Conservation (phyloP, 495 filamentous ascomycete genomes). For the Aspergillus sparsus region DNA sequence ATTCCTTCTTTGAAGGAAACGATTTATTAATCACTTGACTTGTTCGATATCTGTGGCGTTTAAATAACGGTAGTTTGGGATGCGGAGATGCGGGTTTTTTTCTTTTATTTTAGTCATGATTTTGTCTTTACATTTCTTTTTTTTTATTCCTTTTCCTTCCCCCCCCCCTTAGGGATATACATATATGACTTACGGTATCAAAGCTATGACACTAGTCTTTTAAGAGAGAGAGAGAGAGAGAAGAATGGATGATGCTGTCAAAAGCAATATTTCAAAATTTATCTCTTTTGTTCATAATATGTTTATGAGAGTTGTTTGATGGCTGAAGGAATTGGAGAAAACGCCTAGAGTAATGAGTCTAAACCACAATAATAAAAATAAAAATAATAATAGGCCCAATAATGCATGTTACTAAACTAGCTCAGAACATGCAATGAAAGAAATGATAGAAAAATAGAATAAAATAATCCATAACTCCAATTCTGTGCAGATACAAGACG, state of each 20-base stretch:
- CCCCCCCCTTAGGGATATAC: too few species aligned
- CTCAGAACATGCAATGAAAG: not conserved
- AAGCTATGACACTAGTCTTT: not conserved
- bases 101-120: too few species aligned
- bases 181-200: slow-evolving; percentile 6
- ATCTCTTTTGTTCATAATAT: not conserved
- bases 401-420: not conserved
- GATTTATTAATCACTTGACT: not conserved
- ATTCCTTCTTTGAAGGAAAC: not conserved
- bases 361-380: not conserved
- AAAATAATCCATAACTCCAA: slow-evolving; percentile 21
- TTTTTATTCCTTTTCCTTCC: too few species aligned
- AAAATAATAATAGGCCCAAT: not conserved
- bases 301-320: not conserved
- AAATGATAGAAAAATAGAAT: too few species aligned
- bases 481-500: slow-evolving; percentile 20
- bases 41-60: slow-evolving; percentile 21
- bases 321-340: not conserved
- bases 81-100: not conserved
- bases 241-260: not conserved
- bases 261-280: slow-evolving; percentile 2
- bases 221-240: not conserved
- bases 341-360: not conserved
- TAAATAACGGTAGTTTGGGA: slow-evolving; percentile 9
- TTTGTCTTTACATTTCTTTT: not conserved